Percentiles rank a stretch among this genome's conserved stretches.
Evolutionary conservation across 176 grass and related monocot genomes (phyloP).

Genomic region (Dendrocalamus sinicus): DNA sequence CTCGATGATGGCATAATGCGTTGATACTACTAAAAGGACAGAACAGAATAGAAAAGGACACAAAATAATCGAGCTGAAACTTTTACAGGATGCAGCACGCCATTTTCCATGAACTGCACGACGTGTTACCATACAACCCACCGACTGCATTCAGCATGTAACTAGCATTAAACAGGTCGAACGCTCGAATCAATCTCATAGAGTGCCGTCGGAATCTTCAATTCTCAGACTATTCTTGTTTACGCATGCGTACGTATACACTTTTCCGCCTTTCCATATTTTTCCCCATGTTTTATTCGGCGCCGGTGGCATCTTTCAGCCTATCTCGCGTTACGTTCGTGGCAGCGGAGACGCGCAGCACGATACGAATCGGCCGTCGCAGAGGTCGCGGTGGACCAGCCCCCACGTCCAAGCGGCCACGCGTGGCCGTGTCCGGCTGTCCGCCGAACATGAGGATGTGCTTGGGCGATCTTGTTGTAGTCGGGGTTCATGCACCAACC

Average conservation of each 20-base stretch:
- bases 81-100: background rate
- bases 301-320: background rate
- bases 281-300: background rate
- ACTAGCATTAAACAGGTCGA: background rate
- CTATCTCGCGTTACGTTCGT: background rate
- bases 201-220: background rate
- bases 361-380: background rate
- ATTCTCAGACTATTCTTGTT: background rate
- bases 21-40: background rate
- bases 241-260: background rate
- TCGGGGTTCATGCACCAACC: background rate
- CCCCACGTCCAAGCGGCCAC: background rate
- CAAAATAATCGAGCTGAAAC: background rate
- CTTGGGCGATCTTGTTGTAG: background rate
- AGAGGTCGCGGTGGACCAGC: background rate
- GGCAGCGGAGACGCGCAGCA: conserved; percentile 12
- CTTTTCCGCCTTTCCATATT: background rate
- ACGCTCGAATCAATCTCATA: background rate
- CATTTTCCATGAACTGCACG: background rate
- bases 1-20: background rate
- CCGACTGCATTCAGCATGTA: background rate
- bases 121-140: background rate
- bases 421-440: background rate
- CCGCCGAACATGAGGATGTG: background rate
- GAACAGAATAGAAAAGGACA: background rate